Percentiles rank a stretch among this genome's conserved stretches.
Conservation (phyloP, 2,329 filamentous ascomycete genomes). For the Didymellaceae sp. region DNA sequence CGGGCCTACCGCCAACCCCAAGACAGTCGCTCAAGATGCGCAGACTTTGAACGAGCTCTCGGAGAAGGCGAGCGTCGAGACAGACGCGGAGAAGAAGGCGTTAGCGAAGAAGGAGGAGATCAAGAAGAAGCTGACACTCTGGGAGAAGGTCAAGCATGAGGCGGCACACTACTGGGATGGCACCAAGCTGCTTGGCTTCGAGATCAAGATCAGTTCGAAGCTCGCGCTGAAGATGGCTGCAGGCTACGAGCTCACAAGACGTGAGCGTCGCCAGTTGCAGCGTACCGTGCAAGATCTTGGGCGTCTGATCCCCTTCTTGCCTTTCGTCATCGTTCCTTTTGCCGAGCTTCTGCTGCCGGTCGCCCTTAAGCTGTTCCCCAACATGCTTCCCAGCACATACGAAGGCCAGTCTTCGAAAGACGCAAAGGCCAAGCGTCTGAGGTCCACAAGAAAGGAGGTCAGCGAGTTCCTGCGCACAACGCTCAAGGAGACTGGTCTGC, state of each 20-base stretch:
- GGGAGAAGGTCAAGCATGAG: constrained; percentile 95
- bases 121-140: constrained; percentile 84
- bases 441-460: constrained; percentile 90
- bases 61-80: constrained; percentile 60
- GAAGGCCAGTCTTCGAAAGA: constrained; percentile 92
- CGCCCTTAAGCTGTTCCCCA: constrained; percentile 93
- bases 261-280: constrained; percentile 88
- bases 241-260: constrained; percentile 92
- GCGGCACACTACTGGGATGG: constrained; percentile 96
- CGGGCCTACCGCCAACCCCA: constrained; percentile 53
- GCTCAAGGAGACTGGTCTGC: constrained; percentile 89
- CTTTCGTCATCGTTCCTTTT: constrained; percentile 96
- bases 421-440: constrained; percentile 79
- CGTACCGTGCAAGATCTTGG: constrained; percentile 93
- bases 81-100: constrained; percentile 61
- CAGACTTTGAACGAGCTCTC: constrained; percentile 67
- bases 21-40: constrained; percentile 56
- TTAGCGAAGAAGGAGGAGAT: constrained; percentile 68
- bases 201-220: constrained; percentile 90
- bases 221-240: constrained; percentile 96
- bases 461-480: constrained; percentile 89
- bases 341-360: constrained; percentile 91
- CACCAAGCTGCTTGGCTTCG: constrained; percentile 89
- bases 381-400: constrained; percentile 95
- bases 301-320: constrained; percentile 91